Base-by-base conservation (phyloP, 768 basidiomycete genomes). In the Tremella fuciformis region DNA sequence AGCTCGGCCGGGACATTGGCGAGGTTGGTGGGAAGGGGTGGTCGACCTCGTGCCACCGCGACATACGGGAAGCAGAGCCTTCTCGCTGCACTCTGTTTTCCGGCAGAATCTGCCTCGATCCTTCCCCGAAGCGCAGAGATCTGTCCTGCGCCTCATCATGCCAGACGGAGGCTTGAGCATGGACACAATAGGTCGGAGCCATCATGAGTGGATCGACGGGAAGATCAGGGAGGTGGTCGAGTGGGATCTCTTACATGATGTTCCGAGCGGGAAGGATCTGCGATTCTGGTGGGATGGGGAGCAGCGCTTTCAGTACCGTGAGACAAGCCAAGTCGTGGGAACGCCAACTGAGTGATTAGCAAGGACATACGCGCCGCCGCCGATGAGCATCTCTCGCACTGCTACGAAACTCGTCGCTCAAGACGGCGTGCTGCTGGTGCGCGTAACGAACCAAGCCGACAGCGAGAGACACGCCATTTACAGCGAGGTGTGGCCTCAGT, bases 401-500 rank as follows among this genome's bases (percentile, higher is more conserved):
- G 80, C 94, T 19, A 82, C 82, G 39, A 88, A 90, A 18, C 81
- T 84, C 13, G 85, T 83, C 53, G 91, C 93, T 74, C 86, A 85
- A 9, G 83, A 81, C 46, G 92, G 91, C 2, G 80, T 83, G 15
- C 84, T 99, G 18, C 82, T 82, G 44, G 76, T 93, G 13, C 79
- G 81, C 21, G 74, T 97, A 52, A 80, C 71, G 6, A 96, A 94
- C 69, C 81, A 84, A 60, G 79, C 78, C 39, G 62, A 78, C 18
- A 70, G 77, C 4, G 63, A 80, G 1, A 64, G 84, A 19, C 74
- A 79, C 18, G 80, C 86, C 0, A 75, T 86, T 8, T 96, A 93
- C 76, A 82, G 92, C 44, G 96, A 98, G 77, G 88, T 88, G 1
- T 86, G 93, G 82, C 96, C 94, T 3, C 94, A 92, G 85, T 85